Evolutionary conservation across 2,329 filamentous ascomycete species (phyloP), one percentile per base, ranked within the genome.

Genomic region (Lasiodiplodia sp.): DNA sequence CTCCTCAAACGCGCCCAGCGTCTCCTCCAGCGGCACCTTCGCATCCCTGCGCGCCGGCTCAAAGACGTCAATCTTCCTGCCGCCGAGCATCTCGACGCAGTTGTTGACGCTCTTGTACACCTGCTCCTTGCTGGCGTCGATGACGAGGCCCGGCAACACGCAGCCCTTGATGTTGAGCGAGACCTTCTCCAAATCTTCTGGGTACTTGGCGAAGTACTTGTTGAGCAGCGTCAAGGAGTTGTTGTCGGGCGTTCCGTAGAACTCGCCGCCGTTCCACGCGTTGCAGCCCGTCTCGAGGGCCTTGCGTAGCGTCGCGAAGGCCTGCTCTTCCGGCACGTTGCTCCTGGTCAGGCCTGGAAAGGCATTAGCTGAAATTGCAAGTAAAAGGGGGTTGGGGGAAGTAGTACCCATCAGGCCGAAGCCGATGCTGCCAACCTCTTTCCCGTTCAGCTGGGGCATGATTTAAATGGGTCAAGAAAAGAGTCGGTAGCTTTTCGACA

Each of bases 381-480:
- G 21, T 44, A 25, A 11, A 23, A 23, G 0, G 44, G 58, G n/a
- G n/a, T n/a, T n/a, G n/a, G n/a, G n/a, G 23, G 63, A 2, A 25
- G 21, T 18, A 8, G 4, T 34, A 37, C 80, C 82, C 83, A 85
- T 84, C 11, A 85, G 76, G 51, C 83, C 83, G 71, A 79, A 85
- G 73, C 83, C 83, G 28, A 80, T 79, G n/a, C 75, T 69, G 38
- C 80, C 80, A 57, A 82, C 77, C 68, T 77, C 70, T 70, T 80
- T 81, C 66, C 75, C 76, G 31, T 73, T 69, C 47, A 81, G 71
- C 63, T 78, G 69, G 64, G 76, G 75, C 79, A 80, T 72, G 28
- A 18, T 79, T 34, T n/a, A 11, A 2, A 10, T 7, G 31, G 8
- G 31, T 34, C 31, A 34, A 34, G 8, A 34, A 34, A 34, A 7